Conservation (phyloP, 176 grass and related monocot species). For the Saccharum officinarum region DNA sequence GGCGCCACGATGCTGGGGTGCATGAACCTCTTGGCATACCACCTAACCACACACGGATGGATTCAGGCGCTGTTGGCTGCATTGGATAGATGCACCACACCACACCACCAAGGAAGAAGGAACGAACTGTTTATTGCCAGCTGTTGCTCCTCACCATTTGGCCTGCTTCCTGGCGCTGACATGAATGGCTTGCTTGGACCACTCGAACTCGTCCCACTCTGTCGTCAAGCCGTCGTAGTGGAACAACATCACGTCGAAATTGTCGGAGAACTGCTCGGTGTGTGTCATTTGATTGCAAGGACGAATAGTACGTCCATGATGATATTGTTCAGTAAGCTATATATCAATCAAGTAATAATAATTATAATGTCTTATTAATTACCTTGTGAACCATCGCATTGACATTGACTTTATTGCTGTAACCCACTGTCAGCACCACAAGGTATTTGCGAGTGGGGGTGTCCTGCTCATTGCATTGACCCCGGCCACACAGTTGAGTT, state of each 20-base stretch:
- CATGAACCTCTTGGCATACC: constrained; percentile 59
- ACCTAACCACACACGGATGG: constrained; percentile 7
- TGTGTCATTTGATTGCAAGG: too few species aligned
- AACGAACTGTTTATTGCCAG: too few species aligned
- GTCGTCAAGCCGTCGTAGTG: constrained; percentile 38
- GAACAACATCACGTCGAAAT: constrained; percentile 42
- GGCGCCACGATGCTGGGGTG: constrained; percentile 38
- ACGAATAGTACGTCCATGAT: too few species aligned
- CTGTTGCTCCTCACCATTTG: constrained; percentile 28
- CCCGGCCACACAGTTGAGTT: too few species aligned
- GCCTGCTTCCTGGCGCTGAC: constrained; percentile 40
- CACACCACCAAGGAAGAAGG: too few species aligned
- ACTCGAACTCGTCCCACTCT: constrained; percentile 47
- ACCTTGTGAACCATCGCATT: constrained; percentile 39
- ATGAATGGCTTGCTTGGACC: constrained; percentile 43
- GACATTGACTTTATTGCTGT: constrained; percentile 19
- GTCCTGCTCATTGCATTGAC: constrained; percentile 7
- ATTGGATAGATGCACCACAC: too few species aligned
- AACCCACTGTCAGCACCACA: constrained; percentile 14
- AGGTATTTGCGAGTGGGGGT: constrained; percentile 15
- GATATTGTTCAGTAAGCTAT: not conserved
- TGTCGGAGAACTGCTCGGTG: not conserved
- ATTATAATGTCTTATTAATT: not conserved
- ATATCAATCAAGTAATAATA: not conserved
- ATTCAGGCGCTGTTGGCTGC: too few species aligned